Evolutionary conservation across 441 rosid species (phyloP).

Genomic region (Erodium trifolium): DNA sequence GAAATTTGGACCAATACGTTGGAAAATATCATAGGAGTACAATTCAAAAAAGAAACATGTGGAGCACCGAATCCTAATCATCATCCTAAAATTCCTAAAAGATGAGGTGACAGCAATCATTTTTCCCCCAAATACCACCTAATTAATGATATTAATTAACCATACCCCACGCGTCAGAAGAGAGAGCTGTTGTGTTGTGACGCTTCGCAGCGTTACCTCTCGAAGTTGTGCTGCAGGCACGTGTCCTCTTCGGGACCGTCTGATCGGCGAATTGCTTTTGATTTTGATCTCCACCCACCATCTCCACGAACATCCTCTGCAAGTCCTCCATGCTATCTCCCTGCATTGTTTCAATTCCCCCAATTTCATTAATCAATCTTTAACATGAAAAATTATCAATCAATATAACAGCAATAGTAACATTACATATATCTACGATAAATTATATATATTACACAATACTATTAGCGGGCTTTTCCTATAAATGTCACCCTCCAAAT

Average conservation of each 20-base stretch:
- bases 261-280: conserved; percentile 25
- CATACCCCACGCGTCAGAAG: neutral
- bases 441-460: too few relatives aligned
- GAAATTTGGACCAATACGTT: too few relatives aligned
- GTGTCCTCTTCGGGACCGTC: conserved; percentile 35
- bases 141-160: neutral
- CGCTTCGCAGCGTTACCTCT: conserved; percentile 40
- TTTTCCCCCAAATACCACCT: too few relatives aligned
- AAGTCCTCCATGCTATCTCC: conserved; percentile 54
- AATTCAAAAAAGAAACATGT: too few relatives aligned
- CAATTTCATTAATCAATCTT: neutral
- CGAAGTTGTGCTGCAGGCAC: conserved; percentile 23
- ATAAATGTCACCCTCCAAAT: too few relatives aligned
- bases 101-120: too few relatives aligned
- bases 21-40: too few relatives aligned
- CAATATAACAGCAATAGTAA: neutral
- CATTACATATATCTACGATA: too few relatives aligned
- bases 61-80: too few relatives aligned
- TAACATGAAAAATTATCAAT: neutral
- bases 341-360: conserved; percentile 19
- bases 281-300: conserved; percentile 46
- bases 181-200: neutral
- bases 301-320: conserved; percentile 56
- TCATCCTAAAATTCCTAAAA: too few relatives aligned
- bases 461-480: too few relatives aligned